Base-by-base conservation (phyloP, 306 rosid genomes). In the Quercus suber region DNA sequence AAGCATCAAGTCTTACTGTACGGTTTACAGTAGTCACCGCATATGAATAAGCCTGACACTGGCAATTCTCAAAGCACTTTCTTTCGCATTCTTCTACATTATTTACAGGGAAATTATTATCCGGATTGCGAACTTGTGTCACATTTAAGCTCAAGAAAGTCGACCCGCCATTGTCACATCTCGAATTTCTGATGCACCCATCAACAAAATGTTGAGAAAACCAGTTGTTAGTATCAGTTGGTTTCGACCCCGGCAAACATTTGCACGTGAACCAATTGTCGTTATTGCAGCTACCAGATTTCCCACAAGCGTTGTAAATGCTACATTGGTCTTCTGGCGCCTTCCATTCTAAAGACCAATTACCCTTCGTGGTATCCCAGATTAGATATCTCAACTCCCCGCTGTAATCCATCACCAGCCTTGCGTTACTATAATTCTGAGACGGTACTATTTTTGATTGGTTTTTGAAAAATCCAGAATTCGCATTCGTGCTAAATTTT, bases 221-320 rank as follows among this genome's bases (percentile, higher is more conserved):
- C 21, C 21, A 21, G 21, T 21, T 21, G 21, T 21, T 21, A 21
- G 21, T 21, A 25, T 25, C 25, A 4, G 0, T 55, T 1, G 57
- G 81, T 0, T 9, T 9, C 17, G 84, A 90, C 21, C 90, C 88
- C 0, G 89, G 92, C 64, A 90, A 81, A 31, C 89, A 90, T 23
- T 81, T 83, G 80, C 92, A 86, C 2, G 0, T 0, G 2, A 0
- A 0, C 11, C 3, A 0, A 55, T 86, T 56, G 4, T 79, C 10
- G 1, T 0, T 1, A 37, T 78, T 80, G 52, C 92, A 86, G 55
- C 59, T 69, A 20, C 88, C 82, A 33, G 79, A 88, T 55, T 2
- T 45, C 18, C 89, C 90, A 17, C 89, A 90, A 30, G 2, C 23
- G 8, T 85, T 61, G 13, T 68, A 11, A 65, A 21, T 68, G 1